phyloP scores from a whole-genome alignment of 768 basidiomycete genomes.

The Leccinum aurantiacum region DNA sequence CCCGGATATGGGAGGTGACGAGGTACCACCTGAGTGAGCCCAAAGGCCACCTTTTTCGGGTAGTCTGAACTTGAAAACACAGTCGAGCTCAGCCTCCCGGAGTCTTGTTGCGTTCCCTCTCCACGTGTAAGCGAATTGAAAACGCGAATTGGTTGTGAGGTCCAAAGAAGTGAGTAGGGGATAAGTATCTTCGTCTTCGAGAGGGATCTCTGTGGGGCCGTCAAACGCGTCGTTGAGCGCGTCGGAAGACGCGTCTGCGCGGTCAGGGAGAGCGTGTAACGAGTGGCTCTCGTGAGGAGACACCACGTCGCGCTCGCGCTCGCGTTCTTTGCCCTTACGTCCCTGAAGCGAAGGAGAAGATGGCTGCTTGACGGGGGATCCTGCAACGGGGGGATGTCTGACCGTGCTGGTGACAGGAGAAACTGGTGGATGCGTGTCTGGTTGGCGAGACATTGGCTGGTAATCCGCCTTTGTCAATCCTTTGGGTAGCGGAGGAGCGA shows the following conservation, averaged over 20 bases:
- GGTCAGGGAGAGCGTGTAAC: background rate
- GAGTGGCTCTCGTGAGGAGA: conserved; percentile 1
- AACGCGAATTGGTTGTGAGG: conserved; percentile 25
- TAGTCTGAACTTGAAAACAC: background rate
- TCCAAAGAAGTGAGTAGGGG: conserved; percentile 17
- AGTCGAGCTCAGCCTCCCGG: conserved; percentile 9
- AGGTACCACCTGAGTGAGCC: background rate
- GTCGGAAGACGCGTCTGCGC: background rate
- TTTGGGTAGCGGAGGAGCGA: conserved; percentile 23
- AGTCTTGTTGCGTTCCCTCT: conserved; percentile 15
- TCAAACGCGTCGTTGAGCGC: conserved; percentile 13
- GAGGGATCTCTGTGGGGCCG: conserved; percentile 11
- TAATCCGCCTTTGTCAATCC: conserved; percentile 25
- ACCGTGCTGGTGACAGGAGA: background rate
- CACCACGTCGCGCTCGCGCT: conserved; percentile 9
- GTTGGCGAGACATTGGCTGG: conserved; percentile 1
- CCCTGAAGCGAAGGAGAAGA: background rate
- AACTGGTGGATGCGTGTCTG: background rate
- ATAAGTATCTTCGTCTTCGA: conserved; percentile 17
- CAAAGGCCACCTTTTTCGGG: conserved; percentile 4
- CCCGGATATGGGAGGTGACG: conserved; percentile 7
- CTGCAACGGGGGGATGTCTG: background rate
- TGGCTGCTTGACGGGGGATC: background rate
- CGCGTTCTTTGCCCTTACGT: conserved; percentile 27
- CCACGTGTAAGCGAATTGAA: conserved; percentile 24